Evolutionary conservation across 768 basidiomycete species (phyloP).

Genomic region (Suillus hirtellus): DNA sequence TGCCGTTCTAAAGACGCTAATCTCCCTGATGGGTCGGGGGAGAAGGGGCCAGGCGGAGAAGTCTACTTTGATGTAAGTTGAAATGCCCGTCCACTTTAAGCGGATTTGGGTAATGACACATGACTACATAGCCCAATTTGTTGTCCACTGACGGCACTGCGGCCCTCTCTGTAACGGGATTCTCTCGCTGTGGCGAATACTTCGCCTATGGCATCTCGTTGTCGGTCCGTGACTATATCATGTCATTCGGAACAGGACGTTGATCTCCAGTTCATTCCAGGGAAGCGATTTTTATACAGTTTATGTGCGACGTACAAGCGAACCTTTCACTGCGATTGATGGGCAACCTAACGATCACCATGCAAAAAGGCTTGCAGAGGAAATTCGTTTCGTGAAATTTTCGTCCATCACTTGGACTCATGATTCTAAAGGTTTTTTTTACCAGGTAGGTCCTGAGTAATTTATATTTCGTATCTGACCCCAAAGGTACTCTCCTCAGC

Average conservation of each 20-base stretch:
- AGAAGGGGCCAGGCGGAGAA: slow-evolving; percentile 52
- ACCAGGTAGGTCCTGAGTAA: slow-evolving; percentile 48
- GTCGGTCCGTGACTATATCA: slow-evolving; percentile 47
- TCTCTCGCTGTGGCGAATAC: slow-evolving; percentile 67
- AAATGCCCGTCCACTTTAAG: background rate
- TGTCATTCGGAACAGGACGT: slow-evolving; percentile 1
- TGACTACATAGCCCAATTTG: slow-evolving; percentile 57
- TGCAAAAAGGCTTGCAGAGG: slow-evolving; percentile 58
- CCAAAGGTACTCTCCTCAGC: slow-evolving; percentile 28
- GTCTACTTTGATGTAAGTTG: slow-evolving; percentile 71
- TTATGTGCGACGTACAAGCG: slow-evolving; percentile 63
- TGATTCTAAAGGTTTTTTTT: slow-evolving; percentile 83
- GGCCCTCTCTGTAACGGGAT: slow-evolving; percentile 55
- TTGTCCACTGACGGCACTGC: slow-evolving; percentile 74
- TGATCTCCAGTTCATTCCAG: slow-evolving; percentile 34
- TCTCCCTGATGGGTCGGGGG: slow-evolving; percentile 55
- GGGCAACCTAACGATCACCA: slow-evolving; percentile 44
- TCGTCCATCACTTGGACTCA: slow-evolving; percentile 71
- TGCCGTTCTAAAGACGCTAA: slow-evolving; percentile 56
- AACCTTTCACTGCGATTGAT: slow-evolving; percentile 50
- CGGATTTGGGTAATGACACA: slow-evolving; percentile 1
- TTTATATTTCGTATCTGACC: background rate
- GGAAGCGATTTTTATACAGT: slow-evolving; percentile 74
- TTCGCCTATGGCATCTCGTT: slow-evolving; percentile 77
- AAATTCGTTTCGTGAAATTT: slow-evolving; percentile 77